Base-by-base conservation (phyloP, 2,329 filamentous ascomycete species). In the Helminthosporium solani region DNA sequence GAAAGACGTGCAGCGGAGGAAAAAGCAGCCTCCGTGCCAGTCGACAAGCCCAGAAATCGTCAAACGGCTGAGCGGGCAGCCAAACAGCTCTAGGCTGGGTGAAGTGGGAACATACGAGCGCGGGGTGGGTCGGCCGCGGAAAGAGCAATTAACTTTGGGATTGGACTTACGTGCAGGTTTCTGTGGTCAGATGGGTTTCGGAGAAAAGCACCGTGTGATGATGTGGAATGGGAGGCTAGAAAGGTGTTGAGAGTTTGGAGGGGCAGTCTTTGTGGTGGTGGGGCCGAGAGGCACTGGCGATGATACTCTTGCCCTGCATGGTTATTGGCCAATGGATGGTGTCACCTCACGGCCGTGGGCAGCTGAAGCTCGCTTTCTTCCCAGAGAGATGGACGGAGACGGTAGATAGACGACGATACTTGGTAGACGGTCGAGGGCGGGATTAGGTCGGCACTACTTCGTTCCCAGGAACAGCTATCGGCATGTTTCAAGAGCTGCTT, bases 91-190 rank as follows among this genome's bases (percentile, higher is more conserved):
- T 4, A n/a, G 28, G 7, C 12, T 27, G 25, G 28, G 50, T 45
- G 50, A 55, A 42, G 36, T 38, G 23, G 38, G 51, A n/a, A 35
- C 50, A 58, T 52, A 55, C 57, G 52, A 44, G 53, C 57, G 52
- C 44, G 52, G 57, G 44, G 55, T 53, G 43, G 53, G 42, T 56
- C 67, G 67, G 67, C 66, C 66, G 67, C 66, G 67, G 67, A 68
- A 54, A 59, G 59, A 48, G 55, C 49, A 49, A 51, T 49, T 46
- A 51, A 47, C 38, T 55, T 55, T 60, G 46, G 47, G 50, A 54
- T 53, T 31, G 57, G 56, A 68, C 66, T 64, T 67, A 70, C 66
- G 54, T 62, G 61, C 46, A 53, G 54, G 49, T 45, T 60, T 57
- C 49, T 44, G 44, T 30, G 23, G 47, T 56, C 44, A 46, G 44